Evolutionary conservation across 225 moss, liverwort and hornwort species (phyloP).

Genomic region (Pleurozium schreberi): DNA sequence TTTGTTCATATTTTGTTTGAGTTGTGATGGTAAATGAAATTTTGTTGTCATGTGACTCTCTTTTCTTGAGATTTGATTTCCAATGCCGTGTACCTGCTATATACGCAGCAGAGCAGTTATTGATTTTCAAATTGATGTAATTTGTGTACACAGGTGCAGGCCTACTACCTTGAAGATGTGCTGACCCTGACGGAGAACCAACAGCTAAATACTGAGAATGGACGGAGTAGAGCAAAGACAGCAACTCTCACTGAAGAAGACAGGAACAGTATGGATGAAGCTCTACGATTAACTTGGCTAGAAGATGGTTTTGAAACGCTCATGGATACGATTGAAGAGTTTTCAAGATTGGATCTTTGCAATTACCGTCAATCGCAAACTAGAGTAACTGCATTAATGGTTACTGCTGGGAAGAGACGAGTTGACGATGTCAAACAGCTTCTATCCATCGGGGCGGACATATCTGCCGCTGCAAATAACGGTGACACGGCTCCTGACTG

Average conservation of each 20-base stretch:
- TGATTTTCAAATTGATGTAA: neutral
- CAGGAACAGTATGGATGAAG: conserved; percentile 81
- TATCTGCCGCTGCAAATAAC: conserved; percentile 54
- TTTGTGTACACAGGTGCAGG: conserved; percentile 54
- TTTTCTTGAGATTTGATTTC: neutral
- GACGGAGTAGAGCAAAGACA: neutral
- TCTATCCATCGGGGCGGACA: conserved; percentile 73
- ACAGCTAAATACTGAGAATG: neutral
- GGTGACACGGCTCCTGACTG: conserved; percentile 70
- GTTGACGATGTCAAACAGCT: conserved; percentile 64
- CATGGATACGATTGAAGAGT: conserved; percentile 64
- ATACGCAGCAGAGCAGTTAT: neutral
- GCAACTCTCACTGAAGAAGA: conserved; percentile 60
- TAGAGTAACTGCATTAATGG: conserved; percentile 86
- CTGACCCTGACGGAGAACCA: conserved; percentile 46
- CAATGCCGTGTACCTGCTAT: neutral
- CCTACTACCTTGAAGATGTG: conserved; percentile 81
- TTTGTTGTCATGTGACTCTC: neutral
- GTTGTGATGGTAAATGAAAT: neutral
- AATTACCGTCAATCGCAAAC: conserved; percentile 82
- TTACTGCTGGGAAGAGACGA: conserved; percentile 78
- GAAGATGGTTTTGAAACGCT: conserved; percentile 84
- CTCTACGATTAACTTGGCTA: conserved; percentile 72
- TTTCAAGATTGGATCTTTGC: conserved; percentile 59
- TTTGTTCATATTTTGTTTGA: neutral